Conservation (phyloP, 768 basidiomycete genomes). For the Rhodotorula graminis region DNA sequence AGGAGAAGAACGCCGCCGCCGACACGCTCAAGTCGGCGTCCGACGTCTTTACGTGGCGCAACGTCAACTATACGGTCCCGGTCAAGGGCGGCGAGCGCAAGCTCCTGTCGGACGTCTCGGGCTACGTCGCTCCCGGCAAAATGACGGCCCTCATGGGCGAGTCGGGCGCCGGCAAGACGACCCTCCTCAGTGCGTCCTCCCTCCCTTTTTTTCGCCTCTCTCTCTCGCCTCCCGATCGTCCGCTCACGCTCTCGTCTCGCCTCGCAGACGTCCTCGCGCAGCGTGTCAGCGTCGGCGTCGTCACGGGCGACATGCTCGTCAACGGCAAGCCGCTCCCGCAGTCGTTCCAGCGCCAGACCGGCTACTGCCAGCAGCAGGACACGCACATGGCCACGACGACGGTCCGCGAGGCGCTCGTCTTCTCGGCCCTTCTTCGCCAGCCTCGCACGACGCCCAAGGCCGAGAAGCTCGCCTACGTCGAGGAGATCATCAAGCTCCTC, state of each 20-base stretch:
- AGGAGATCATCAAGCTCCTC: conserved; percentile 50
- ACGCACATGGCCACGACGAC: conserved; percentile 49
- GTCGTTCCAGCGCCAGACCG: conserved; percentile 51
- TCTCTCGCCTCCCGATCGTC: not conserved
- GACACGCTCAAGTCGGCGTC: conserved; percentile 26
- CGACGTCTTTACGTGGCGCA: conserved; percentile 37
- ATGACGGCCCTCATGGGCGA: conserved; percentile 42
- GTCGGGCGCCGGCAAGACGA: conserved; percentile 47
- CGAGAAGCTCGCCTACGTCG: conserved; percentile 50
- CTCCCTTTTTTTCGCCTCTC: not conserved
- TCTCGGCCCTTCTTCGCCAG: conserved; percentile 50
- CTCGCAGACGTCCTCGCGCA: conserved; percentile 42
- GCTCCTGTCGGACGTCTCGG: conserved; percentile 38
- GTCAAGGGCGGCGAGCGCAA: conserved; percentile 38
- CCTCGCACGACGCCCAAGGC: conserved; percentile 45
- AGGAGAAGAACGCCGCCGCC: conserved; percentile 26
- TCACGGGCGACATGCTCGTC: conserved; percentile 52
- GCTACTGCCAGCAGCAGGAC: conserved; percentile 42
- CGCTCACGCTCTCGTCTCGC: not conserved
- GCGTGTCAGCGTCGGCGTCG: conserved; percentile 50
- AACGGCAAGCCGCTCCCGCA: conserved; percentile 49
- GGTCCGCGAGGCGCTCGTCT: conserved; percentile 51
- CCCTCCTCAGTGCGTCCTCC: conserved; percentile 37
- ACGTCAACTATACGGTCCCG: conserved; percentile 33
- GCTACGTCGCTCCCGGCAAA: conserved; percentile 45